Percentiles rank a stretch among this genome's conserved stretches.
phyloP scores from a whole-genome alignment of 1,284 basidiomycete genomes.

The Cerioporus squamosus region DNA sequence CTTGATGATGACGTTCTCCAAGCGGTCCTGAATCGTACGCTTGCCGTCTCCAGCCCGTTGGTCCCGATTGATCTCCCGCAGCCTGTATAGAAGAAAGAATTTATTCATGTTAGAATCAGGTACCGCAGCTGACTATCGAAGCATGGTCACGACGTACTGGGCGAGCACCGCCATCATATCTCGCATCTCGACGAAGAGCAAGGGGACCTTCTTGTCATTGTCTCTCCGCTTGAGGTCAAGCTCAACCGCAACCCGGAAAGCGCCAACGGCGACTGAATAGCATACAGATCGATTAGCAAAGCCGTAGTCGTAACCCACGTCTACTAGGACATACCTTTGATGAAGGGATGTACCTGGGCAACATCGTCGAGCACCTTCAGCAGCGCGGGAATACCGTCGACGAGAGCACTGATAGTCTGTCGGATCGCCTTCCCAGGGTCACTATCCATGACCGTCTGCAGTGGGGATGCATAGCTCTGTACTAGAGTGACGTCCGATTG shows the following conservation, averaged over 20 bases:
- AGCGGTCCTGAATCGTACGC: slow-evolving; percentile 24
- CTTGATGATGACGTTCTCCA: slow-evolving; percentile 21
- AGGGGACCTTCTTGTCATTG: slow-evolving; percentile 46
- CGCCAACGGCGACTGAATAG: slow-evolving; percentile 43
- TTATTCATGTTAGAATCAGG: too few species aligned
- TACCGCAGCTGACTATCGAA: too few species aligned
- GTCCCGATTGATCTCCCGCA: background rate
- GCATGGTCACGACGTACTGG: slow-evolving; percentile 34
- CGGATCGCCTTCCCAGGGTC: slow-evolving; percentile 1
- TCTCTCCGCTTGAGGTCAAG: slow-evolving; percentile 45
- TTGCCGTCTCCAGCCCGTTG: background rate
- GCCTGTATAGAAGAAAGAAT: background rate
- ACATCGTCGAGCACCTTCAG: slow-evolving; percentile 31
- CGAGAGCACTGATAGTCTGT: slow-evolving; percentile 15
- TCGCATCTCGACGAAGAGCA: slow-evolving; percentile 48
- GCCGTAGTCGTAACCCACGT: background rate
- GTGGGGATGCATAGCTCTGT: background rate
- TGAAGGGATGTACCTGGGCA: slow-evolving; percentile 32
- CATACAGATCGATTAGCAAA: too few species aligned
- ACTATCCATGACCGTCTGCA: background rate
- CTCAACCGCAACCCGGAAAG: slow-evolving; percentile 46
- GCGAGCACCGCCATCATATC: slow-evolving; percentile 48
- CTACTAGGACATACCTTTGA: slow-evolving; percentile 21
- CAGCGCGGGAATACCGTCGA: slow-evolving; percentile 28
- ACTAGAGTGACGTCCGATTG: background rate